Conservation (phyloP, 2,329 filamentous ascomycete species). For the Colletotrichum echinochloae region DNA sequence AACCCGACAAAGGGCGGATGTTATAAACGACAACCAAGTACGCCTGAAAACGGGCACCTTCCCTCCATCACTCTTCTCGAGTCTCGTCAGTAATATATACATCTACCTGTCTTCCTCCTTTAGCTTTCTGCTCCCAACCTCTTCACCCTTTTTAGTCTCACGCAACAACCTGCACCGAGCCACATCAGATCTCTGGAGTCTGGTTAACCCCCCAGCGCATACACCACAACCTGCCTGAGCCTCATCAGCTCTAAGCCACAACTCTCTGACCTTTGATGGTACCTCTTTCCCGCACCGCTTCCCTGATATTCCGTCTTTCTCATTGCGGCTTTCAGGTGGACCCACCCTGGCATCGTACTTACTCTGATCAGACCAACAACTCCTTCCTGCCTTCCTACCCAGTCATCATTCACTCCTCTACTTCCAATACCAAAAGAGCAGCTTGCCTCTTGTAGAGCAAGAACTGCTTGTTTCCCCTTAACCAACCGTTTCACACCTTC, state of each 20-base stretch:
- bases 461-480: too few relatives aligned
- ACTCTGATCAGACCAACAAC: too few relatives aligned
- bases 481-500: background rate
- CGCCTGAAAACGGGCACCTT: background rate
- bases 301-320: background rate
- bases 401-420: too few relatives aligned
- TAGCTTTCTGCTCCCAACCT: background rate
- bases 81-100: background rate
- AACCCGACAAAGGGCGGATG: background rate
- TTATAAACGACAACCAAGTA: background rate
- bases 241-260: background rate
- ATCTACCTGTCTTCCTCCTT: background rate
- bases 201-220: background rate
- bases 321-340: too few relatives aligned
- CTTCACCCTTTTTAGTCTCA: background rate
- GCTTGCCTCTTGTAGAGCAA: too few relatives aligned
- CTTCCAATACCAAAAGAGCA: too few relatives aligned
- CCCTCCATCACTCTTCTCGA: background rate
- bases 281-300: too few relatives aligned
- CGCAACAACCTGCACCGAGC: background rate
- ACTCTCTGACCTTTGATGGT: background rate
- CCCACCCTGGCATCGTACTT: too few relatives aligned
- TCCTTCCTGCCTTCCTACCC: too few relatives aligned
- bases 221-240: background rate
- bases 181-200: background rate